phyloP scores from a whole-genome alignment of 2,329 filamentous ascomycete genomes.

The Fusarium anguioides region DNA sequence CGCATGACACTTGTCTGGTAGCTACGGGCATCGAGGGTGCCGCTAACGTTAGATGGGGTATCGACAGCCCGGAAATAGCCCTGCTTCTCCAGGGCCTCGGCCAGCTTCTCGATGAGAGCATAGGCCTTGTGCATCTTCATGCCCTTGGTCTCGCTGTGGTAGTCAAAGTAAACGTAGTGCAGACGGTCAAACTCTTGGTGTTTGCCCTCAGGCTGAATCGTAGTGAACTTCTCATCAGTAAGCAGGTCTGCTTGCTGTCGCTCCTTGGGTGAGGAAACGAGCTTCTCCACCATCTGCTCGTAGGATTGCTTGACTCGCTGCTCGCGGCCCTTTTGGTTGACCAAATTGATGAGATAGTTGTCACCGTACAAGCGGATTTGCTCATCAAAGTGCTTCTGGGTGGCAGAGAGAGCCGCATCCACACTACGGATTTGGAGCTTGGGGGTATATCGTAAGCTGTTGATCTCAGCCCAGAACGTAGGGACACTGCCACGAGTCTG shows the following conservation, averaged over 20 bases:
- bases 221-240: slow-evolving; percentile 83
- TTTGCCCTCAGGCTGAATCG: slow-evolving; percentile 73
- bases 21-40: slow-evolving; percentile 81
- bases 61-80: slow-evolving; percentile 95
- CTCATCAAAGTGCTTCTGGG: slow-evolving; percentile 89
- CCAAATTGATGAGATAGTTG: slow-evolving; percentile 96
- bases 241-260: slow-evolving; percentile 71
- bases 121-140: slow-evolving; percentile 92
- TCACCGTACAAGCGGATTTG: slow-evolving; percentile 95
- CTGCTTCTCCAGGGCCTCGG: slow-evolving; percentile 79
- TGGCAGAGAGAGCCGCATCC: slow-evolving; percentile 81
- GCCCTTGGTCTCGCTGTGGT: slow-evolving; percentile 97
- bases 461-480: slow-evolving; percentile 96
- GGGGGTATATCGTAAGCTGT: slow-evolving; percentile 90
- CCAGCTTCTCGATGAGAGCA: slow-evolving; percentile 84
- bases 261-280: slow-evolving; percentile 77
- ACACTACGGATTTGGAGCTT: slow-evolving; percentile 88
- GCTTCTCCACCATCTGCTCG: slow-evolving; percentile 84
- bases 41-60: slow-evolving; percentile 76
- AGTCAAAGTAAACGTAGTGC: slow-evolving; percentile 98
- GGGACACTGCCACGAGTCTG: slow-evolving; percentile 97
- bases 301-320: slow-evolving; percentile 91
- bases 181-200: slow-evolving; percentile 79
- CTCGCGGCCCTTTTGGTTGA: slow-evolving; percentile 96
- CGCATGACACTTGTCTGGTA: slow-evolving; percentile 91